Evolutionary conservation across 176 grass and related monocot genomes (phyloP).

Genomic region (Oryza meridionalis): DNA sequence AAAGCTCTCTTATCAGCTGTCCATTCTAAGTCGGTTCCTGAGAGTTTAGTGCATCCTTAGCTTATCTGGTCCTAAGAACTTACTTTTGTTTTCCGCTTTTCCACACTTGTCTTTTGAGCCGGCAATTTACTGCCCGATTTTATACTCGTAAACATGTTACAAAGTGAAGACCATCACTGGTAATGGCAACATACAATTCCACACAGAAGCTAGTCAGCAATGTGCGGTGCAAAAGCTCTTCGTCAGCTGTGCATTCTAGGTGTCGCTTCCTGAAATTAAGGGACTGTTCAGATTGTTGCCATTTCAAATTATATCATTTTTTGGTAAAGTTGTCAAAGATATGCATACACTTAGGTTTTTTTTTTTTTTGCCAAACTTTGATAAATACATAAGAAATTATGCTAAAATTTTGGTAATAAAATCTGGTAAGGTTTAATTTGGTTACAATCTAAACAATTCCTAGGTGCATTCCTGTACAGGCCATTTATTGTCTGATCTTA

Average conservation of each 20-base stretch:
- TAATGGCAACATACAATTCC: background rate
- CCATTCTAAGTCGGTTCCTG: background rate
- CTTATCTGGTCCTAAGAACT: background rate
- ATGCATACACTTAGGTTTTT: too few relatives aligned
- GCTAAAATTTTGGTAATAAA: too few relatives aligned
- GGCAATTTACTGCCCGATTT: background rate
- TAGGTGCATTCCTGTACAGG: too few relatives aligned
- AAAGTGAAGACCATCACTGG: background rate
- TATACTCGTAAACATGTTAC: background rate
- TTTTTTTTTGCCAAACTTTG: too few relatives aligned
- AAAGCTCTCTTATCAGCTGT: background rate
- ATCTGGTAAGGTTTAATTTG: too few relatives aligned
- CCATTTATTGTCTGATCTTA: background rate
- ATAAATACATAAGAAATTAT: too few relatives aligned
- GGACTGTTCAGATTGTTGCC: too few relatives aligned
- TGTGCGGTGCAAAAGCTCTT: too few relatives aligned
- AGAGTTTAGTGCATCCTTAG: background rate
- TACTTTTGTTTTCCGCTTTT: background rate
- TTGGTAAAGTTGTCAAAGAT: too few relatives aligned
- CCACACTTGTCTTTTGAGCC: background rate
- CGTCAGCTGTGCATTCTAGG: background rate
- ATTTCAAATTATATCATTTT: too few relatives aligned
- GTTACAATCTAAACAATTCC: too few relatives aligned
- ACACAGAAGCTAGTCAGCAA: background rate
- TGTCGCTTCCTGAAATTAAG: background rate